These are phyloP conservation scores for Boletus rubroflammeus DNA, from an alignment of 768 basidiomycete species.

Conservation along the genomic window DNA sequence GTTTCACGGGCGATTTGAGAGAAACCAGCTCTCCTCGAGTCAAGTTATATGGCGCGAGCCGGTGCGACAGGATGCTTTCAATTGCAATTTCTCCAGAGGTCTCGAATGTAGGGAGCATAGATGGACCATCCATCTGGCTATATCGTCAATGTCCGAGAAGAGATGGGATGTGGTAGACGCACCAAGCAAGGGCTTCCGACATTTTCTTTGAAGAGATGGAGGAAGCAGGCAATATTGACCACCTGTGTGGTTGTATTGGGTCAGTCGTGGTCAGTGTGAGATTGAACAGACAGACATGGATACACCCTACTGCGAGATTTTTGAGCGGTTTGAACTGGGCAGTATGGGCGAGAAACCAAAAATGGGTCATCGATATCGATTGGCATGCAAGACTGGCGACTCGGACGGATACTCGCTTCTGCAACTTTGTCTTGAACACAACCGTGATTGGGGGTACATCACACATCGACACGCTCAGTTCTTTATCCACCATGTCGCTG, in stretches of 20 bases:
- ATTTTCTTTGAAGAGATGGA: conserved; percentile 63
- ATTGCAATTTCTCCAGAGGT: conserved; percentile 56
- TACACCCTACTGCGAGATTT: conserved; percentile 22
- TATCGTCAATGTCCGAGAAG: background rate
- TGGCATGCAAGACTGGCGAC: background rate
- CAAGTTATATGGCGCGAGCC: conserved; percentile 48
- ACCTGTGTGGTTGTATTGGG: conserved; percentile 36
- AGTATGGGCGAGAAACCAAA: conserved; percentile 12
- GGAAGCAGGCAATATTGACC: conserved; percentile 51
- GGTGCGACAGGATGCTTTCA: conserved; percentile 56
- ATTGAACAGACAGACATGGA: conserved; percentile 23
- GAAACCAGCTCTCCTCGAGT: conserved; percentile 76
- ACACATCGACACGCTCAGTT: too few species aligned
- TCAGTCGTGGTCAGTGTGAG: conserved; percentile 1
- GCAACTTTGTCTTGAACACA: too few species aligned
- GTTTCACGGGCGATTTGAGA: conserved; percentile 66
- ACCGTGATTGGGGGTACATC: too few species aligned
- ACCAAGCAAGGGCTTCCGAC: conserved; percentile 56
- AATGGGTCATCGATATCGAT: conserved; percentile 14
- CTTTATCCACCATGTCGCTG: conserved; percentile 15
- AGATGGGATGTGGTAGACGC: conserved; percentile 12
- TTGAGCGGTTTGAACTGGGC: conserved; percentile 17
- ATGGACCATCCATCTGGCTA: conserved; percentile 63
- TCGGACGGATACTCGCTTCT: too few species aligned
- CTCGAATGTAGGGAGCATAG: conserved; percentile 78